Conservation (phyloP, 2,329 filamentous ascomycete genomes). For the Microdochium nivale region DNA sequence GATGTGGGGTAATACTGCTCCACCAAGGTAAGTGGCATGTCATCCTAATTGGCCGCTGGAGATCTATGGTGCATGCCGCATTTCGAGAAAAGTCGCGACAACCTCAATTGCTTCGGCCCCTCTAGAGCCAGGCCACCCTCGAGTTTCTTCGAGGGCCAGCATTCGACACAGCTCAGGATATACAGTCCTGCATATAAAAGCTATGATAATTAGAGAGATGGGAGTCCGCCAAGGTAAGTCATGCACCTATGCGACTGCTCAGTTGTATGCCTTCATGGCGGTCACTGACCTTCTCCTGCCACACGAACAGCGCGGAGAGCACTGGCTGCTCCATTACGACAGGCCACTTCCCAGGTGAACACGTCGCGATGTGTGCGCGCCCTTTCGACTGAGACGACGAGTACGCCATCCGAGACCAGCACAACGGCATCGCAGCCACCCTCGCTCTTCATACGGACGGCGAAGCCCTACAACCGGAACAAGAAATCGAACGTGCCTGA, state of each 20-base stretch:
- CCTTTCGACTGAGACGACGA: constrained; percentile 27
- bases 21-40: not conserved
- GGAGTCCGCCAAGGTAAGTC: constrained; percentile 18
- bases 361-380: constrained; percentile 25
- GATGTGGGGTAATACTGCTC: not conserved
- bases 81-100: not conserved
- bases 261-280: constrained; percentile 1
- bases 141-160: no score
- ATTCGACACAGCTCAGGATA: not conserved
- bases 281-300: constrained; percentile 11
- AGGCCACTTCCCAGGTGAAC: constrained; percentile 3
- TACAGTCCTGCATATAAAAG: not conserved
- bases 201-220: constrained; percentile 24
- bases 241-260: not conserved
- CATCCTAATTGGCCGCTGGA: not conserved
- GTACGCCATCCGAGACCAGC: constrained; percentile 12
- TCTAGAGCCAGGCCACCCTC: no score
- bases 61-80: not conserved
- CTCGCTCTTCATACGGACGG: not conserved
- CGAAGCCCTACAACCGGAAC: constrained; percentile 6
- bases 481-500: constrained; percentile 12
- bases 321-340: constrained; percentile 32
- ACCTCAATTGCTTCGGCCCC: not conserved
- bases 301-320: constrained; percentile 39
- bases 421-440: not conserved